Conservation (phyloP, 148 eudicot genomes). For the Salicornia ramosissima region DNA sequence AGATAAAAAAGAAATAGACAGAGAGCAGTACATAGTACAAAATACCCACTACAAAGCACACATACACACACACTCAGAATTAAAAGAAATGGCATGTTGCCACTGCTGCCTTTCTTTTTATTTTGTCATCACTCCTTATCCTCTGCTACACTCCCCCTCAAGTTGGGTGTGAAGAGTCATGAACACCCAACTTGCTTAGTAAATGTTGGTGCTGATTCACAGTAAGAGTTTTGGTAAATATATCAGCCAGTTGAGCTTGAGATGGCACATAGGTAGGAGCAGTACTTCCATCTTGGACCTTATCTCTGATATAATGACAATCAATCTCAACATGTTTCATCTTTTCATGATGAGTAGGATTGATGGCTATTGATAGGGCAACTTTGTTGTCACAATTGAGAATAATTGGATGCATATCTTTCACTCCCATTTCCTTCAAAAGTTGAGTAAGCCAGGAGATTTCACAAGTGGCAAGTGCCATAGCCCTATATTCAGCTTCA, state of each 20-base stretch:
- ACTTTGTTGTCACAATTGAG: background rate
- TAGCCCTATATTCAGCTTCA: background rate
- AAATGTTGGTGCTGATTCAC: background rate
- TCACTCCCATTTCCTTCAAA: background rate
- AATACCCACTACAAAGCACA: too few relatives aligned
- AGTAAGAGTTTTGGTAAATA: background rate
- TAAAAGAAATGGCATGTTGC: too few relatives aligned
- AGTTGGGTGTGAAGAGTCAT: background rate
- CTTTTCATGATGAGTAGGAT: background rate
- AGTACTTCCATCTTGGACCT: background rate
- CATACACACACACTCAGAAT: too few relatives aligned
- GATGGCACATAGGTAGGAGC: background rate
- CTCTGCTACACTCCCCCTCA: constrained; percentile 1
- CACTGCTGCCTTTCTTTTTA: too few relatives aligned
- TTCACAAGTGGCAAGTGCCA: background rate
- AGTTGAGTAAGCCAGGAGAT: background rate
- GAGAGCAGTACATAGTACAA: too few relatives aligned
- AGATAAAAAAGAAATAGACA: too few relatives aligned
- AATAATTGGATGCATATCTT: background rate
- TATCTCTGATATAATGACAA: background rate
- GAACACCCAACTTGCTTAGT: background rate
- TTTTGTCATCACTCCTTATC: too few relatives aligned
- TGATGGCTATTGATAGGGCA: background rate
- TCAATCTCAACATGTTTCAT: background rate
- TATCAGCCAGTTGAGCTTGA: background rate